These are phyloP conservation scores for Coriolopsis trogii DNA, from an alignment of 1,284 basidiomycete species.

Conservation along the genomic window DNA sequence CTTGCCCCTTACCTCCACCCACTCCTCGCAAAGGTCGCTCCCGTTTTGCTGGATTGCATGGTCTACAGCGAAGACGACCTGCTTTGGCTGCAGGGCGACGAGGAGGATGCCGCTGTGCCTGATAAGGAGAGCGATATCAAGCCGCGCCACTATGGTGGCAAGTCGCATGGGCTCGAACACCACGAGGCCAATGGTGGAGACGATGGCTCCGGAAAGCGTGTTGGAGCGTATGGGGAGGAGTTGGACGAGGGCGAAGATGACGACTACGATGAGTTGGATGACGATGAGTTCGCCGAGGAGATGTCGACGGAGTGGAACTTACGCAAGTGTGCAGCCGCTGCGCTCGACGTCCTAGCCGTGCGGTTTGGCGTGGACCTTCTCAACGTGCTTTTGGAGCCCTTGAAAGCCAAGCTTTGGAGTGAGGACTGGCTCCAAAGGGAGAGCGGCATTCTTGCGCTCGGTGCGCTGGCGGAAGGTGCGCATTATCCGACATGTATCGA, in stretches of 20 bases:
- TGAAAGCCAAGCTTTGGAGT: constrained; percentile 95
- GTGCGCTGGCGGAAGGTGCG: constrained; percentile 96
- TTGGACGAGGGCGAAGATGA: constrained; percentile 75
- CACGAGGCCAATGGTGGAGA: constrained; percentile 64
- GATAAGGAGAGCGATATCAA: constrained; percentile 97
- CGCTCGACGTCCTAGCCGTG: constrained; percentile 95
- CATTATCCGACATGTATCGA: constrained; percentile 10
- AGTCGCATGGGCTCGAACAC: constrained; percentile 84
- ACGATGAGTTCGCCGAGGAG: constrained; percentile 94
- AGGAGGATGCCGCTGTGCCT: constrained; percentile 87
- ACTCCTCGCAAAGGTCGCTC: constrained; percentile 86
- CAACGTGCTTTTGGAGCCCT: constrained; percentile 84
- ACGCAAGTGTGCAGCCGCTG: constrained; percentile 97
- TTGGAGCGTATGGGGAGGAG: constrained; percentile 76
- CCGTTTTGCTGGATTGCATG: constrained; percentile 96
- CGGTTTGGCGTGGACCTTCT: constrained; percentile 88
- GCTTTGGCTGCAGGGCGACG: constrained; percentile 93
- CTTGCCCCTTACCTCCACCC: constrained; percentile 86
- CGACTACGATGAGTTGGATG: constrained; percentile 85
- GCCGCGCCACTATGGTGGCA: constrained; percentile 88
- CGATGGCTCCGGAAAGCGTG: constrained; percentile 47
- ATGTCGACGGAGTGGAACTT: constrained; percentile 99
- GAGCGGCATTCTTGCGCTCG: constrained; percentile 94
- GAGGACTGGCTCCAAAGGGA: constrained; percentile 94
- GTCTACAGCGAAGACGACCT: constrained; percentile 96